Evolutionary conservation across 768 basidiomycete genomes (phyloP).

Genomic region (Butyriboletus loyo): DNA sequence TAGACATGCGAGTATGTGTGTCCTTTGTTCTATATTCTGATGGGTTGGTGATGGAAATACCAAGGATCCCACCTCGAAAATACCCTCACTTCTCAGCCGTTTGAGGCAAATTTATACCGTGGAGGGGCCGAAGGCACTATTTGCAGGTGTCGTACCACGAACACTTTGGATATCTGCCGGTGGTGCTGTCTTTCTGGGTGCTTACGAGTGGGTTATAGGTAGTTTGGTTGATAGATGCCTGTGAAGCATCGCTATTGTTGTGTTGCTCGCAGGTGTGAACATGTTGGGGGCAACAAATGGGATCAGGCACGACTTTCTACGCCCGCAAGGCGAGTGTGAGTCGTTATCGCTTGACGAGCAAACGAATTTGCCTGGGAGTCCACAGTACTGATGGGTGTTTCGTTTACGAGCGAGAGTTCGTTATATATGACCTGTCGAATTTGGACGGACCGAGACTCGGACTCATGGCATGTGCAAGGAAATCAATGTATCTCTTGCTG

Average conservation of each 20-base stretch:
- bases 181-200: slow-evolving; percentile 96
- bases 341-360: neutral
- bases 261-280: neutral
- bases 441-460: too few species aligned
- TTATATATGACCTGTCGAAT: too few species aligned
- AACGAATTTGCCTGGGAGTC: too few species aligned
- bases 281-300: neutral
- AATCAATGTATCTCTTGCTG: too few species aligned
- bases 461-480: too few species aligned
- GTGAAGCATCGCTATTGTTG: neutral
- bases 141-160: slow-evolving; percentile 84
- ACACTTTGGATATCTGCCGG: slow-evolving; percentile 97
- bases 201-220: slow-evolving; percentile 80
- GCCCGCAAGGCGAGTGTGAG: neutral
- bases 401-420: too few species aligned
- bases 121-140: slow-evolving; percentile 77
- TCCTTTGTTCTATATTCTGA: neutral
- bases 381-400: too few species aligned
- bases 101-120: slow-evolving; percentile 60
- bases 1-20: slow-evolving; percentile 71
- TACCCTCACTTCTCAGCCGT: slow-evolving; percentile 55
- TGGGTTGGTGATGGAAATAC: neutral
- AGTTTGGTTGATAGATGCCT: slow-evolving; percentile 37
- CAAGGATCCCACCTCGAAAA: slow-evolving; percentile 49
- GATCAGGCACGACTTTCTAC: neutral